Percentiles rank a stretch among this genome's conserved stretches.
These are phyloP conservation scores for Stenocarpella maydis DNA, from an alignment of 2,329 filamentous ascomycete species.

Conservation along the genomic window DNA sequence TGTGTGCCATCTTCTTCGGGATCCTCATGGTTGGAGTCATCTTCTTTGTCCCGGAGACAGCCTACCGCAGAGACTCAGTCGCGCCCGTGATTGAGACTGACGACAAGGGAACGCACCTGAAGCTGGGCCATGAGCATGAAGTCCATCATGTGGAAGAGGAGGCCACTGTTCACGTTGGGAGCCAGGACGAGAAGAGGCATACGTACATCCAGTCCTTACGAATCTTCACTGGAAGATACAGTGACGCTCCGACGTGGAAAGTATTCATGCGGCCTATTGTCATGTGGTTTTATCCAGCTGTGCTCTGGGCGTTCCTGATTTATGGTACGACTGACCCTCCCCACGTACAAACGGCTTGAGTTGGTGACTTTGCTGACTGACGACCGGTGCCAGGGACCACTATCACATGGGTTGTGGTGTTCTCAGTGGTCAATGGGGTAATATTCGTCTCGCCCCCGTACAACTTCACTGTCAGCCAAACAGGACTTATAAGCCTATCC, in stretches of 20 bases:
- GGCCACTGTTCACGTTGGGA: slow-evolving; percentile 33
- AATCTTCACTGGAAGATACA: slow-evolving; percentile 48
- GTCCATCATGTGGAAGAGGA: slow-evolving; percentile 30
- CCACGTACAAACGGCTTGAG: slow-evolving; percentile 42
- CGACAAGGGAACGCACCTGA: slow-evolving; percentile 33
- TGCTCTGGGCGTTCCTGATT: slow-evolving; percentile 58
- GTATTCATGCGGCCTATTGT: slow-evolving; percentile 54
- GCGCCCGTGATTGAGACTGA: slow-evolving; percentile 29
- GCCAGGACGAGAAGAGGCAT: slow-evolving; percentile 41
- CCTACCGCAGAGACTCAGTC: slow-evolving; percentile 49
- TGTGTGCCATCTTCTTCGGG: slow-evolving; percentile 56
- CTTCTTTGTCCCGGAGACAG: slow-evolving; percentile 60
- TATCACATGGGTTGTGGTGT: slow-evolving; percentile 48
- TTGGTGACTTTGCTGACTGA: too few species aligned
- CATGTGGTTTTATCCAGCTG: slow-evolving; percentile 58
- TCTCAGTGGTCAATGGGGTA: slow-evolving; percentile 56
- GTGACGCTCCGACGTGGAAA: slow-evolving; percentile 49
- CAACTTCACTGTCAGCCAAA: slow-evolving; percentile 58
- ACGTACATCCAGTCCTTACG: slow-evolving; percentile 46
- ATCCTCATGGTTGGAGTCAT: slow-evolving; percentile 52
- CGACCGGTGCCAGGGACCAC: slow-evolving; percentile 34
- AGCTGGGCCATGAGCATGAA: slow-evolving; percentile 38
- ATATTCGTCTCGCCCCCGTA: slow-evolving; percentile 60
- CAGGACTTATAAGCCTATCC: slow-evolving; percentile 59
- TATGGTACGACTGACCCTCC: slow-evolving; percentile 49